These are phyloP conservation scores for Caloboletus firmus DNA, from an alignment of 1,284 basidiomycete species.

Conservation along the genomic window DNA sequence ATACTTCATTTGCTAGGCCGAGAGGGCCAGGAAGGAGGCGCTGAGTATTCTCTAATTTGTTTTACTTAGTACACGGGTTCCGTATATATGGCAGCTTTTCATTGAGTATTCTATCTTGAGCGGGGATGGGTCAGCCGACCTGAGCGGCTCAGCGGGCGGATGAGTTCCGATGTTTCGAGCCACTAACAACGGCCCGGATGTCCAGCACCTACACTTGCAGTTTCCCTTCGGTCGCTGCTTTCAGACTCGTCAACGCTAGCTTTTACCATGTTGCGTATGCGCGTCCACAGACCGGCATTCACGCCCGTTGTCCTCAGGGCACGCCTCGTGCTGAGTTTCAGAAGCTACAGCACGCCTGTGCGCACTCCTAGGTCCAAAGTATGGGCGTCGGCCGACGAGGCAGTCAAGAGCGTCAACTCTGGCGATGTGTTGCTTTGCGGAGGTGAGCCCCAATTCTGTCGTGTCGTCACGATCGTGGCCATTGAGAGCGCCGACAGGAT, in stretches of 20 bases:
- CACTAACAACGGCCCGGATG: conserved; percentile 4
- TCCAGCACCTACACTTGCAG: background rate
- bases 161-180: conserved; percentile 15
- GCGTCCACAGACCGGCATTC: conserved; percentile 14
- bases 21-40: conserved; percentile 53
- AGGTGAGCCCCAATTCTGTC: conserved; percentile 48
- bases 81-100: background rate
- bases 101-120: background rate
- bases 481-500: conserved; percentile 50
- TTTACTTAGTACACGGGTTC: background rate
- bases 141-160: conserved; percentile 9
- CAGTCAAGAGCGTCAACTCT: conserved; percentile 78
- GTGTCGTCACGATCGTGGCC: conserved; percentile 1
- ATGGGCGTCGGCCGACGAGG: conserved; percentile 78
- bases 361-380: conserved; percentile 62
- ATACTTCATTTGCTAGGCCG: conserved; percentile 57
- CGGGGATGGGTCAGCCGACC: conserved; percentile 6
- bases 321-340: conserved; percentile 16
- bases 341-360: conserved; percentile 26
- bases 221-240: background rate
- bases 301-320: conserved; percentile 14
- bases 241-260: background rate
- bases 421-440: conserved; percentile 79
- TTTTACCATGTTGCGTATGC: conserved; percentile 23
- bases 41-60: conserved; percentile 16